Base-by-base conservation (phyloP, 208 protist genomes). In the Trypanosomatidae sp. region DNA sequence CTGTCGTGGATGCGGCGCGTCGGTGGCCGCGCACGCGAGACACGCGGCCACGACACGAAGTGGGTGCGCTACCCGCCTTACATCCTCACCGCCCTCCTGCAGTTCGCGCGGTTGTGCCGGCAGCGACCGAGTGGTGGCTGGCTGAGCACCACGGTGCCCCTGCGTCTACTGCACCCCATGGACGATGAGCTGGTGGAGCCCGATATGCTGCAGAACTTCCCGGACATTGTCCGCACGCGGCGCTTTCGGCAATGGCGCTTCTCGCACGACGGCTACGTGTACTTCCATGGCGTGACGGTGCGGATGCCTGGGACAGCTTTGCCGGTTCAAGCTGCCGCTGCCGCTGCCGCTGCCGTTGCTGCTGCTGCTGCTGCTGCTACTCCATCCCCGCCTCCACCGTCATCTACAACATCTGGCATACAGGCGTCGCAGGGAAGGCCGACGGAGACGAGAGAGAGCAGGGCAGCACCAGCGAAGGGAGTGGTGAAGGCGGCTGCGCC, bases 1-100 rank as follows among this genome's bases (percentile, higher is more conserved):
- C 41, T 90, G 62, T 75, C 75, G 28, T 90, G 85, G 85, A 90
- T 90, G 82, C 81, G 82, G 2, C 81, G 81, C 13, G 69, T 90
- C 22, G 70, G 77, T 12, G 71, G 79, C 15, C 75, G 79, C 28
- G 85, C 85, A 19, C 78, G 85, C 9, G 85, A 87, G 66, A 81
- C 82, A 15, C 66, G 73, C 30, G 79, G 69, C 33, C 33, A 39
- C 58, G 39, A 90, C 52, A 62, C 59, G 15, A 79, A 76, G 52
- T 90, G 85, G 85, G 74, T 90, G 65, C 76, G 82, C 62, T 88
- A 74, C 68, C 82, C 74, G 2, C 39, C 30, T 5, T 25, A 22
- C 30, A 49, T 74, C 56, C 58, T 75, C 46, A 36, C 68, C 28
- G 49, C 56, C 4, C 41, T 79, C 19, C 55, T 72, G 69, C 50